Percentiles rank a stretch among this genome's conserved stretches.
Conservation (phyloP, 371 early-diverging fungal genomes). For the Actinomortierella ambigua region DNA sequence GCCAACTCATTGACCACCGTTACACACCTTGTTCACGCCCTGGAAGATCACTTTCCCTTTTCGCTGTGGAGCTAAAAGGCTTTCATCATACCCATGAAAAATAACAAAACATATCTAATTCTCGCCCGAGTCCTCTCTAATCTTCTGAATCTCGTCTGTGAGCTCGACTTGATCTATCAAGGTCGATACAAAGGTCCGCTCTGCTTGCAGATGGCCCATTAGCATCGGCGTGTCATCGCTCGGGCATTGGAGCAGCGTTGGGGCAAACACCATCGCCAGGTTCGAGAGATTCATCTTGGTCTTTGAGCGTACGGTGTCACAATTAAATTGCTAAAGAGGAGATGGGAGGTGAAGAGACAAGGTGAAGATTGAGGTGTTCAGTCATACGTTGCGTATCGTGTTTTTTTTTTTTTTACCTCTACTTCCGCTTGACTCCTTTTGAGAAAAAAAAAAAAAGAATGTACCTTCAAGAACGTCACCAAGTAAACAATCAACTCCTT, state of each 20-base stretch:
- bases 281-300: conserved; percentile 92
- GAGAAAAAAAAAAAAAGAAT: no score
- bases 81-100: not conserved
- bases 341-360: conserved; percentile 5
- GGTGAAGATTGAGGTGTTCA: no score
- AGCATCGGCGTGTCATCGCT: conserved; percentile 42
- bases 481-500: conserved; percentile 79
- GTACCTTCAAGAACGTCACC: conserved; percentile 80
- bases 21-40: no score
- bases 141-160: conserved; percentile 15
- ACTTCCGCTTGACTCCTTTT: no score
- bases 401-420: no score
- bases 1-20: no score
- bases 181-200: conserved; percentile 39
- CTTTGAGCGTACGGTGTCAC: conserved; percentile 63
- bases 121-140: not conserved
- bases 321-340: conserved; percentile 69
- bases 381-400: no score
- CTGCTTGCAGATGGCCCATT: conserved; percentile 45
- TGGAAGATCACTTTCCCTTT: no score
- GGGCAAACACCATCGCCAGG: conserved; percentile 97
- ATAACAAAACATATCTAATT: not conserved
- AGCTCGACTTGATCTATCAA: conserved; percentile 37
- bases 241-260: conserved; percentile 91
- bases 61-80: conserved; percentile 5